Evolutionary conservation across 1,284 basidiomycete genomes (phyloP), one percentile per base, ranked within the genome.

Genomic region (Malassezia restricta): DNA sequence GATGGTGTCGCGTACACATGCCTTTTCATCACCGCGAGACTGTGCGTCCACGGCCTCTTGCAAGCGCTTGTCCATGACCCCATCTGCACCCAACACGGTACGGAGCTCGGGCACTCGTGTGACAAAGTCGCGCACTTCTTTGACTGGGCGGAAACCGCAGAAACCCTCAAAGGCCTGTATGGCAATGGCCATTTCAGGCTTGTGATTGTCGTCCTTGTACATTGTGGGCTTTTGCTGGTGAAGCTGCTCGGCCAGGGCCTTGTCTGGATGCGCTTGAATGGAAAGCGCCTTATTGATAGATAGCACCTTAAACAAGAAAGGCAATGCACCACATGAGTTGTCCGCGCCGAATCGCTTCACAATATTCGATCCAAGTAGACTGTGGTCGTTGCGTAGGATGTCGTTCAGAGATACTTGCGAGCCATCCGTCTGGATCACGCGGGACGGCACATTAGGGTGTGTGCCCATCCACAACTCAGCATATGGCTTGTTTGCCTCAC

Each of bases 151-250:
- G 76, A 94, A 95, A 30, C 90, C 90, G 69, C 89, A 94, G 68
- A 98, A 80, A 0, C 87, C 94, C 35, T 79, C 79, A 77, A 98
- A 98, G 6, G 84, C 81, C 0, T 90, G 91, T 50, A 99, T 76
- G 1, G 94, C 94, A 46, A 98, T 81, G 9, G 91, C 90, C 88
- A 99, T 94, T 74, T 99, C 94, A 3, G 94, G 94, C 76, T 95
- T 95, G 69, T 94, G 90, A 68, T 94, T 94, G 11, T 82, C 79
- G 74, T 95, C 88, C 78, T 89, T 92, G 77, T 95, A 95, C 53
- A 94, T 79, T 44, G 87, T 80, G 0, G 89, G 88, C 54, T 82
- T 79, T 63, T 82, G 79, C 12, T 76, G 77, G 70, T 89, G 84
- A 43, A 98, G 76, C 61, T 76, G 77, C 76, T 86, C 80, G 0